These are phyloP conservation scores for Toxicodendron radicans DNA, from an alignment of 345 rosid genomes.

Conservation along the genomic window DNA sequence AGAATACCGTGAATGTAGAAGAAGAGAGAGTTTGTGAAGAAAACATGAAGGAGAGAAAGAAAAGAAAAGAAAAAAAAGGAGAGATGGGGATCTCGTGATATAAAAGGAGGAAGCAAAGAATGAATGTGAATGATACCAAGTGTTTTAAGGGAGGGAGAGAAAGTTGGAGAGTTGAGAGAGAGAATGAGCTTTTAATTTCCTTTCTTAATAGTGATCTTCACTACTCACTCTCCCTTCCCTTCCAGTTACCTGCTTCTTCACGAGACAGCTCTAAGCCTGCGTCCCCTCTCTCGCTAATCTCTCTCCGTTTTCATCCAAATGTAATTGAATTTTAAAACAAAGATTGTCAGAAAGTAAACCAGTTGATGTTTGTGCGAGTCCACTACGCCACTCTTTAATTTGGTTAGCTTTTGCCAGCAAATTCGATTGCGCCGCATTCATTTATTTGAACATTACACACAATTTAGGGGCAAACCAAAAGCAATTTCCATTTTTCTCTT, in stretches of 20 bases:
- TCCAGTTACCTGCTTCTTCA: constrained; percentile 20
- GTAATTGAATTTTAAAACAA: too few relatives aligned
- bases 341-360: too few relatives aligned
- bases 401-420: neutral
- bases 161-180: too few relatives aligned
- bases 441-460: neutral
- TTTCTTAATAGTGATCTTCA: neutral
- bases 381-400: neutral
- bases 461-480: too few relatives aligned
- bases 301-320: neutral
- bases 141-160: constrained; percentile 28
- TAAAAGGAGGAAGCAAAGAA: constrained; percentile 38
- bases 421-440: neutral
- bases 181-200: neutral
- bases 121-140: constrained; percentile 22
- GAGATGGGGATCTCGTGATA: constrained; percentile 58
- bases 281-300: neutral
- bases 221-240: too few relatives aligned
- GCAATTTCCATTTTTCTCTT: neutral
- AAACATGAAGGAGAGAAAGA: constrained; percentile 15
- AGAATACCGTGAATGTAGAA: neutral
- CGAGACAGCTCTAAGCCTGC: constrained; percentile 19
- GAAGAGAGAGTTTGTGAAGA: constrained; percentile 9
- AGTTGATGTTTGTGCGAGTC: neutral
- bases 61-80: constrained; percentile 12